A percentile compares a stretch with the other conserved stretches of the same genome.
These are phyloP conservation scores for Asterophora lycoperdoides DNA, from an alignment of 768 basidiomycete species.

Conservation along the genomic window DNA sequence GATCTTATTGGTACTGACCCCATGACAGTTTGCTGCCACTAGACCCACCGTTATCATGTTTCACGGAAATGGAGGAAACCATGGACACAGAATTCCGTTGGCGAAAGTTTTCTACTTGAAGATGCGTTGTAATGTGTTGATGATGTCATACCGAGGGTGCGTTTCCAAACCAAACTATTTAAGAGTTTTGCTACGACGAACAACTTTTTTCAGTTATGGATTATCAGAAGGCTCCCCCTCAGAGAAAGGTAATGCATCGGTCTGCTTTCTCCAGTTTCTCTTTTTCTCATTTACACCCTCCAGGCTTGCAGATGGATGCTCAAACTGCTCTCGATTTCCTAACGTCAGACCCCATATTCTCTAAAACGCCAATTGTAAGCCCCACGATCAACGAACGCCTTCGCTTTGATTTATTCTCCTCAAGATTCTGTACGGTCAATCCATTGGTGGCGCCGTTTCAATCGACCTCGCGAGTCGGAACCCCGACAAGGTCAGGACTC, in stretches of 20 bases:
- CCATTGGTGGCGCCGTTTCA: slow-evolving; percentile 89
- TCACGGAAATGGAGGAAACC: slow-evolving; percentile 86
- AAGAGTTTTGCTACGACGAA: background rate
- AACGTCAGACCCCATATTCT: slow-evolving; percentile 55
- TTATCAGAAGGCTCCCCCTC: slow-evolving; percentile 82
- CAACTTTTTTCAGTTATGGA: slow-evolving; percentile 61
- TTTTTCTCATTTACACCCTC: background rate
- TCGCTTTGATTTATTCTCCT: background rate
- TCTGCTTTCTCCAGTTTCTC: background rate
- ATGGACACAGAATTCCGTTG: slow-evolving; percentile 87
- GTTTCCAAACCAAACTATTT: slow-evolving; percentile 19
- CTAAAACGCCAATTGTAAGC: slow-evolving; percentile 60
- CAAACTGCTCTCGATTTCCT: slow-evolving; percentile 80
- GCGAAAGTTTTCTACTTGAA: slow-evolving; percentile 76
- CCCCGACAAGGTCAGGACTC: slow-evolving; percentile 48
- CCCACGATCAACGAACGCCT: background rate
- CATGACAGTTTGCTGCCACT: slow-evolving; percentile 35
- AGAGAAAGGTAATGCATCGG: slow-evolving; percentile 59
- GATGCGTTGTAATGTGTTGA: slow-evolving; percentile 90
- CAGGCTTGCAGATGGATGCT: slow-evolving; percentile 80
- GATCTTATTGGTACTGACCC: background rate
- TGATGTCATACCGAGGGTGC: slow-evolving; percentile 91
- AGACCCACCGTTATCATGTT: slow-evolving; percentile 92
- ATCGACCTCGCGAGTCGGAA: slow-evolving; percentile 84
- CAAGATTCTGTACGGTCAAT: slow-evolving; percentile 80